These are phyloP conservation scores for Fusarium armeniacum DNA, from an alignment of 2,329 filamentous ascomycete species.

Conservation along the genomic window DNA sequence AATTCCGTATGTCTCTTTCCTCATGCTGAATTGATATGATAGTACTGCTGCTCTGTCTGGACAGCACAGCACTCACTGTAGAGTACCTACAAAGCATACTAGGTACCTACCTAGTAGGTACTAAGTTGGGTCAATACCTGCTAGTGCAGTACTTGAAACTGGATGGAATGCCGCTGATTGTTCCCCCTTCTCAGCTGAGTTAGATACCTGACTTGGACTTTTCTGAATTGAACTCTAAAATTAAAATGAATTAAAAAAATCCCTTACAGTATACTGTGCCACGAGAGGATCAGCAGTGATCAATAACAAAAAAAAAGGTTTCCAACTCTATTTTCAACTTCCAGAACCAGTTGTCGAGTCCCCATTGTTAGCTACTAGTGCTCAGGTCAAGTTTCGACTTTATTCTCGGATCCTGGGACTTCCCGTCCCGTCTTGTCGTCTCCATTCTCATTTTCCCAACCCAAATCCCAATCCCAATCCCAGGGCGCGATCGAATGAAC, in stretches of 20 bases:
- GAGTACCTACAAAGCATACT: no score
- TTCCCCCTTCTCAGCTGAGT: conserved; percentile 10
- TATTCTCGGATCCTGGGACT: conserved; percentile 37
- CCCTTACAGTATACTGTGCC: conserved; percentile 2
- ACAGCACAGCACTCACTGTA: no score
- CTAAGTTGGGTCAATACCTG: not conserved
- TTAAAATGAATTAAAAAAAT: conserved; percentile 1
- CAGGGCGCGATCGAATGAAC: conserved; percentile 10
- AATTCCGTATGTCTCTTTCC: conserved; percentile 19
- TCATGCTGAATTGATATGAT: conserved; percentile 9
- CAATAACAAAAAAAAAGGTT: not conserved
- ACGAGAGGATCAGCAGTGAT: conserved; percentile 6
- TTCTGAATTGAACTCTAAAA: conserved; percentile 5
- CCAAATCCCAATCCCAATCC: not conserved
- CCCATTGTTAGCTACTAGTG: not conserved
- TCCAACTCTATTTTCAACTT: conserved; percentile 10
- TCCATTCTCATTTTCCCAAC: not conserved
- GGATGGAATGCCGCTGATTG: conserved; percentile 5
- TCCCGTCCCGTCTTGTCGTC: conserved; percentile 22
- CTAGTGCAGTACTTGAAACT: not conserved
- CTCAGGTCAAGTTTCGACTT: conserved; percentile 3
- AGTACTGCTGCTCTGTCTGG: conserved; percentile 12
- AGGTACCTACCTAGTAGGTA: no score
- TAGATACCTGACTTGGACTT: not conserved
- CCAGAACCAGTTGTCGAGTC: conserved; percentile 15